Evolutionary conservation across 176 grass and related monocot species (phyloP).

Genomic region (Ensete ventricosum): DNA sequence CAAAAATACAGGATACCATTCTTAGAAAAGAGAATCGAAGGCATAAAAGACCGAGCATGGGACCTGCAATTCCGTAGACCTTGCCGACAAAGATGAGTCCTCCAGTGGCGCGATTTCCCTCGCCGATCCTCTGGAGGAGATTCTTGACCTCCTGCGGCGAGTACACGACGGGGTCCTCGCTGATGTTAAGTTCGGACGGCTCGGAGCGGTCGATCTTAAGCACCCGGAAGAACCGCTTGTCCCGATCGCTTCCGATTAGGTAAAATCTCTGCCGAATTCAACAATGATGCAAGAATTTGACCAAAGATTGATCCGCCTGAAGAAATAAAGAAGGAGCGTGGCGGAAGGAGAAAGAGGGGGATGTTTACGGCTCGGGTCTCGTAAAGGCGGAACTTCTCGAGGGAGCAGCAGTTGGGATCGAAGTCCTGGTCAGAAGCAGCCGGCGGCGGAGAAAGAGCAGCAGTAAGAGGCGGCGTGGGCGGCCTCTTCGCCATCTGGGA

Average conservation of each 20-base stretch:
- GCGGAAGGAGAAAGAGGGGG: neutral
- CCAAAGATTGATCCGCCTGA: neutral
- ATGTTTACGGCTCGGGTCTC: constrained; percentile 76
- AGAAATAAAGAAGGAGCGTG: neutral
- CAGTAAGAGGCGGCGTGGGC: neutral
- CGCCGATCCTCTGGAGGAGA: constrained; percentile 77
- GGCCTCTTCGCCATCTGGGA: neutral
- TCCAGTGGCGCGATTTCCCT: constrained; percentile 79
- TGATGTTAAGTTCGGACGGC: constrained; percentile 72
- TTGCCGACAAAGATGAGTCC: constrained; percentile 75
- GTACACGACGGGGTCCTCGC: constrained; percentile 90
- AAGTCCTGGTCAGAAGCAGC: constrained; percentile 11
- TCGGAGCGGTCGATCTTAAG: constrained; percentile 96
- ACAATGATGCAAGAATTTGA: neutral
- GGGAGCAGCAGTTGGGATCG: constrained; percentile 35
- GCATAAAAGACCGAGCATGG: neutral
- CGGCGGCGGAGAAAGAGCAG: constrained; percentile 10
- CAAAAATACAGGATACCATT: neutral
- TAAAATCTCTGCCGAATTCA: constrained; percentile 65
- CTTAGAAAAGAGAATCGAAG: constrained; percentile 2
- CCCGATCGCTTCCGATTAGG: constrained; percentile 79
- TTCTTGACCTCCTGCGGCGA: constrained; percentile 74
- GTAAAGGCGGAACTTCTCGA: constrained; percentile 89
- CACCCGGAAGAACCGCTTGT: constrained; percentile 82
- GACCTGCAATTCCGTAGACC: constrained; percentile 88